These are phyloP conservation scores for Backusella luteola DNA, from an alignment of 192 early-diverging fungal species.

Conservation along the genomic window DNA sequence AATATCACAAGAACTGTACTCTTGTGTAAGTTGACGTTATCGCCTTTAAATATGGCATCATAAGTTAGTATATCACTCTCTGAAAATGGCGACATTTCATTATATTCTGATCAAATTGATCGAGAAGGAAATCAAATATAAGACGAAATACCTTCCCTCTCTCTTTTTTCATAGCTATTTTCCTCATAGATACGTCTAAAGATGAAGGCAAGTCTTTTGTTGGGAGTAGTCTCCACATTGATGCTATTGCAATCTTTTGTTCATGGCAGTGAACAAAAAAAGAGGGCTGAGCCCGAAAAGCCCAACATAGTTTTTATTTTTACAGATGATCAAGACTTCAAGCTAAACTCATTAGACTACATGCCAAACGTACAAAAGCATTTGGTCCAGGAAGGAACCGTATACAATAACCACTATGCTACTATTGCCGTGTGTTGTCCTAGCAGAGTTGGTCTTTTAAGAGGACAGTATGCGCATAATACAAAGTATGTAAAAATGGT, in stretches of 20 bases:
- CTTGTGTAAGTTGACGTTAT: no score
- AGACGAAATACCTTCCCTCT: neutral
- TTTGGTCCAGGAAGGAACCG: constrained; percentile 55
- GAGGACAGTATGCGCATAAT: constrained; percentile 66
- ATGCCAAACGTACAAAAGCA: constrained; percentile 63
- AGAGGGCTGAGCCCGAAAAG: neutral
- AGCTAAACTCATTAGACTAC: constrained; percentile 54
- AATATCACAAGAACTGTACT: no score
- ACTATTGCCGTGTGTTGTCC: constrained; percentile 67
- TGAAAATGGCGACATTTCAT: neutral
- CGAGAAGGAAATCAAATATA: neutral
- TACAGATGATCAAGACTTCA: constrained; percentile 64
- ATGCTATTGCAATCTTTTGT: neutral
- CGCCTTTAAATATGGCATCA: neutral
- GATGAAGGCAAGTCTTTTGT: neutral
- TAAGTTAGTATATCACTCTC: neutral
- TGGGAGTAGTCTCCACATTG: neutral
- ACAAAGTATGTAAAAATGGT: constrained; percentile 35
- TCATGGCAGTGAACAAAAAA: neutral
- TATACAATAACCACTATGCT: constrained; percentile 59
- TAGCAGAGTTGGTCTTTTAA: constrained; percentile 55
- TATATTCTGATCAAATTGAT: neutral
- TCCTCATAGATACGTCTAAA: neutral
- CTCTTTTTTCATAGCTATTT: neutral
- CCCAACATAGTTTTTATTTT: constrained; percentile 69